Percentiles rank a stretch among this genome's conserved stretches.
Evolutionary conservation across 2,329 filamentous ascomycete species (phyloP).

Genomic region (Periconia sp.): DNA sequence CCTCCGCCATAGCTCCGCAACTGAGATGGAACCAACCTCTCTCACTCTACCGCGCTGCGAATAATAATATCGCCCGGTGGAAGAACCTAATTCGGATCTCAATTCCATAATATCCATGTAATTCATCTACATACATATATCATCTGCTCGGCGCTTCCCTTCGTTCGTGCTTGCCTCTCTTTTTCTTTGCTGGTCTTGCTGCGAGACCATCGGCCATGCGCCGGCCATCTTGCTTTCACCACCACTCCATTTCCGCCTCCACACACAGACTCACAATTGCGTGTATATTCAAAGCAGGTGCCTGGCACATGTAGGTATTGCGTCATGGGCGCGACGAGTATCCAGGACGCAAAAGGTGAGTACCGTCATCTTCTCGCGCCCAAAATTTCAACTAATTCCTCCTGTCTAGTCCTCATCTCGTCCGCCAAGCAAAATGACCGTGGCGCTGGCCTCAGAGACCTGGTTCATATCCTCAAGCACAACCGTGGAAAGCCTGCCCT

Average conservation of each 20-base stretch:
- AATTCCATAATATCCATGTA: too few species aligned
- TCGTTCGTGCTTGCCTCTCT: not conserved
- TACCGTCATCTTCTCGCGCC: not conserved
- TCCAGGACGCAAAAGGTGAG: constrained; percentile 41
- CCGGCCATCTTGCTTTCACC: constrained; percentile 2
- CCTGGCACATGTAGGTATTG: not conserved
- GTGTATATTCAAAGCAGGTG: too few species aligned
- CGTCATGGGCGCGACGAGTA: constrained; percentile 32
- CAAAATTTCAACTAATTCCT: not conserved
- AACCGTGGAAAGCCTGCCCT: constrained; percentile 49
- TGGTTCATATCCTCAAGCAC: constrained; percentile 59
- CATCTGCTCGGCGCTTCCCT: not conserved
- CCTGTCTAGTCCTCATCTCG: constrained; percentile 30
- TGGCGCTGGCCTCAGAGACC: constrained; percentile 54
- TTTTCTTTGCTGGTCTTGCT: not conserved
- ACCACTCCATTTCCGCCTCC: too few species aligned
- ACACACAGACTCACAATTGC: too few species aligned
- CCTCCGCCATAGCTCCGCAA: constrained; percentile 11
- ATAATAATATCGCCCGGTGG: too few species aligned
- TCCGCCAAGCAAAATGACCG: constrained; percentile 45
- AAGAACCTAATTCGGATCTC: too few species aligned
- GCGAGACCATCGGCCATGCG: not conserved
- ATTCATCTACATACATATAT: not conserved
- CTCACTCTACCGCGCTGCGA: too few species aligned
- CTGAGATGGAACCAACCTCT: not conserved